Percentiles rank a stretch among this genome's conserved stretches.
These are phyloP conservation scores for Ambrosiella xylebori DNA, from an alignment of 2,329 filamentous ascomycete species.

Conservation along the genomic window DNA sequence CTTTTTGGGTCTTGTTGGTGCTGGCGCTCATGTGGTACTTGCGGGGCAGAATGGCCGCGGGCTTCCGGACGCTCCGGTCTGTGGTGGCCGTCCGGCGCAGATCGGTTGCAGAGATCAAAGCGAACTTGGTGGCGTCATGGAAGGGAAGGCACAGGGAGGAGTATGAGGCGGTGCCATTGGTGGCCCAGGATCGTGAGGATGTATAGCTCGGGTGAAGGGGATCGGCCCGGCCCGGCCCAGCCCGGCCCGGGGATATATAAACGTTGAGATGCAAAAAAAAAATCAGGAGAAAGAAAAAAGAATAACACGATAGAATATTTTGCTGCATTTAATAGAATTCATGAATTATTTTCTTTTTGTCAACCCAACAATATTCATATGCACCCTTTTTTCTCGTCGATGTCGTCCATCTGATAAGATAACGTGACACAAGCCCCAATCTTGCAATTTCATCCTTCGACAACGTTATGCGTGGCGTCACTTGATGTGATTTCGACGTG, in stretches of 20 bases:
- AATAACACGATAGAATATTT: too few species aligned
- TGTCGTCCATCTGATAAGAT: background rate
- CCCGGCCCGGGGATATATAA: too few species aligned
- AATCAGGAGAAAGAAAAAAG: too few species aligned
- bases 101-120: background rate
- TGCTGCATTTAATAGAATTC: too few species aligned
- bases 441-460: background rate
- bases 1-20: background rate
- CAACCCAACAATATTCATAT: background rate
- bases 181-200: conserved; percentile 1
- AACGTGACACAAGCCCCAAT: background rate
- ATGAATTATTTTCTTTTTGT: background rate
- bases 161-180: conserved; percentile 7
- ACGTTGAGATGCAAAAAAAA: too few species aligned
- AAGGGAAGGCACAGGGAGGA: background rate
- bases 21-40: background rate
- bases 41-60: background rate
- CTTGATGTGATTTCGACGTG: background rate
- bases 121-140: background rate
- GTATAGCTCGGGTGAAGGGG: background rate
- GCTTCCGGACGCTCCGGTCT: background rate
- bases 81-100: background rate
- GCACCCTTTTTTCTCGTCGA: background rate
- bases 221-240: too few species aligned
- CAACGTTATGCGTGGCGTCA: background rate